phyloP scores from a whole-genome alignment of 805 yeast genomes.

The Nakazawaea wyomingensis region DNA sequence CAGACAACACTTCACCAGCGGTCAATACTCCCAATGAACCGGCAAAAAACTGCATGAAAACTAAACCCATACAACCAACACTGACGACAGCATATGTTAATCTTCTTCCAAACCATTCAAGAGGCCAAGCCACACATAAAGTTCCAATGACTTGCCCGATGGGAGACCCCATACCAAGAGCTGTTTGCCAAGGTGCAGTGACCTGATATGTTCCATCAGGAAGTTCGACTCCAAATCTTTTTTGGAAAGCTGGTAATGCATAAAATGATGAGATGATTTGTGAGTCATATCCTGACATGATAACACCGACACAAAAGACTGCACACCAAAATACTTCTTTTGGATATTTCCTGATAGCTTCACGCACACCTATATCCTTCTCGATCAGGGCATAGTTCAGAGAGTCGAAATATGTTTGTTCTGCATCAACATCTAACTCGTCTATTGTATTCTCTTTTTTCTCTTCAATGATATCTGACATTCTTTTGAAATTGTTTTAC shows the following conservation, averaged over 20 bases:
- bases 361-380: not conserved
- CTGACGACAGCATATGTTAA: slow-evolving; percentile 30
- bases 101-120: slow-evolving; percentile 42
- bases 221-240: slow-evolving; percentile 26
- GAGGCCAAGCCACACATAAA: slow-evolving; percentile 36
- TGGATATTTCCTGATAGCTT: slow-evolving; percentile 1
- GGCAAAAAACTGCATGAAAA: slow-evolving; percentile 45
- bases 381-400: not conserved
- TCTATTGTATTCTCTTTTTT: not conserved
- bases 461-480: not conserved
- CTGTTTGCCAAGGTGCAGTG: slow-evolving; percentile 35
- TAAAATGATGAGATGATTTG: slow-evolving; percentile 31
- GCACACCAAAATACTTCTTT: slow-evolving; percentile 35
- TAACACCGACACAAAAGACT: slow-evolving; percentile 30
- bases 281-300: slow-evolving; percentile 38
- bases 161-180: slow-evolving; percentile 23
- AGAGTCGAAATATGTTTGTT: not conserved
- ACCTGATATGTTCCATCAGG: slow-evolving; percentile 21
- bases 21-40: slow-evolving; percentile 30
- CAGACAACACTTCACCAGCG: slow-evolving; percentile 37
- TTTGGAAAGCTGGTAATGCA: slow-evolving; percentile 32
- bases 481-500: not conserved
- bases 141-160: slow-evolving; percentile 43
- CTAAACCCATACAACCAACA: slow-evolving; percentile 28
- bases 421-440: not conserved